Conservation (phyloP, 148 eudicot genomes). For the Oxyria digyna region DNA sequence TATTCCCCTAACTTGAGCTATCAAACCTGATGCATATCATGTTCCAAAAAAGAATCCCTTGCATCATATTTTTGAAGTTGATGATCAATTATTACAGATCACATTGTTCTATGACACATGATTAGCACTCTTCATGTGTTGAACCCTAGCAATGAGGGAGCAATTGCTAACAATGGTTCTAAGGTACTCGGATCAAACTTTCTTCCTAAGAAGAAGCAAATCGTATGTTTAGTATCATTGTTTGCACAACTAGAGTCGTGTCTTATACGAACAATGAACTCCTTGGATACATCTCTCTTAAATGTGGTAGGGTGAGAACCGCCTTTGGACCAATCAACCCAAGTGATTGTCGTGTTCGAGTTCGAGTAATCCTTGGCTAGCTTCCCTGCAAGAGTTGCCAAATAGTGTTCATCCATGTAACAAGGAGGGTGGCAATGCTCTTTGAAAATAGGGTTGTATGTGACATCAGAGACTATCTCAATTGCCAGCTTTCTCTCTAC, state of each 20-base stretch:
- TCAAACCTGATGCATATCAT: too few species aligned
- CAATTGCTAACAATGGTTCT: conserved; percentile 1
- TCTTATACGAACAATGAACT: neutral
- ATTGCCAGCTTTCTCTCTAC: conserved; percentile 10
- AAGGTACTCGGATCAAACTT: neutral
- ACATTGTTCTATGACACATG: neutral
- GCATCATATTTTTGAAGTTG: too few species aligned
- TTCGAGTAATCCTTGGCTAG: neutral
- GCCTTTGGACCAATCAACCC: conserved; percentile 9
- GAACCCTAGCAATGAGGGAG: conserved; percentile 6
- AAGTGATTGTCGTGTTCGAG: conserved; percentile 6
- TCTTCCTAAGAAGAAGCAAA: conserved; percentile 10
- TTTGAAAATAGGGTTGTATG: conserved; percentile 7
- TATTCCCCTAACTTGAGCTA: too few species aligned
- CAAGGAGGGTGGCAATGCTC: conserved; percentile 12
- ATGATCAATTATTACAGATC: too few species aligned
- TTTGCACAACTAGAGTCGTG: neutral
- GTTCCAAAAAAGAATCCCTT: too few species aligned
- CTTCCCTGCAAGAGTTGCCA: conserved; percentile 9
- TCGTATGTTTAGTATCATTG: neutral
- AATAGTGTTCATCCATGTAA: conserved; percentile 17
- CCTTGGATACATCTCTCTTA: neutral
- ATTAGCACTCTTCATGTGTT: neutral
- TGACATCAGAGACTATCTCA: conserved; percentile 10
- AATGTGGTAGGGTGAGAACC: conserved; percentile 8